A percentile compares a stretch with the other conserved stretches of the same genome.
Evolutionary conservation across 2,329 filamentous ascomycete genomes (phyloP).

Genomic region (Alternaria arbusti): DNA sequence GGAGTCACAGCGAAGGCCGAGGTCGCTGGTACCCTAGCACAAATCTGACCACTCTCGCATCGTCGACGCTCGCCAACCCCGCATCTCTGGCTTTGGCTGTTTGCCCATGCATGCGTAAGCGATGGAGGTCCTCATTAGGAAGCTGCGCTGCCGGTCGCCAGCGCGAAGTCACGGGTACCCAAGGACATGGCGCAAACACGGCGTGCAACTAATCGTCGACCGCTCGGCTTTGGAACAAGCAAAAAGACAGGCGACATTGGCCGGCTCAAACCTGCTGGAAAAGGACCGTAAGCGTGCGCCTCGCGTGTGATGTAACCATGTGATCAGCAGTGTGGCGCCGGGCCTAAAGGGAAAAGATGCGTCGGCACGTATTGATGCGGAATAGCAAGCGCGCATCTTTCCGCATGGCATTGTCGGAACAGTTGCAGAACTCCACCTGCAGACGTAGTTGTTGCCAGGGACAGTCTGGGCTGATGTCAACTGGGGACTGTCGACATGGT

Average conservation of each 20-base stretch:
- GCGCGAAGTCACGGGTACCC: slow-evolving; percentile 10
- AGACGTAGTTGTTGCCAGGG: neutral
- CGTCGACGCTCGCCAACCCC: slow-evolving; percentile 27
- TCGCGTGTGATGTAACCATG: slow-evolving; percentile 13
- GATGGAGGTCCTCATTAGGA: slow-evolving; percentile 16
- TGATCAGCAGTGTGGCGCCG: slow-evolving; percentile 31
- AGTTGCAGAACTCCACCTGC: neutral
- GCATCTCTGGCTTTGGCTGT: slow-evolving; percentile 18
- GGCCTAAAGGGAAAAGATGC: slow-evolving; percentile 17
- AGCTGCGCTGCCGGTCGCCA: slow-evolving; percentile 17
- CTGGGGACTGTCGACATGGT: slow-evolving; percentile 11
- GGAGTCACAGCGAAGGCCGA: slow-evolving; percentile 17
- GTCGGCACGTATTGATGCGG: slow-evolving; percentile 18
- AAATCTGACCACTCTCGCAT: slow-evolving; percentile 10
- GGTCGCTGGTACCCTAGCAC: slow-evolving; percentile 19
- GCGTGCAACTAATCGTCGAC: neutral
- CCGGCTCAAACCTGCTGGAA: slow-evolving; percentile 1
- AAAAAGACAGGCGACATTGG: slow-evolving; percentile 7
- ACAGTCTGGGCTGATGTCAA: slow-evolving; percentile 1
- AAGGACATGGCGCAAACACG: neutral
- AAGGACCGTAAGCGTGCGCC: slow-evolving; percentile 6
- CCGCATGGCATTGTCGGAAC: slow-evolving; percentile 4
- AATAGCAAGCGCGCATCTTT: slow-evolving; percentile 3
- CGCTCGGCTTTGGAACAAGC: neutral
- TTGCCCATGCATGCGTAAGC: slow-evolving; percentile 8